Evolutionary conservation across 805 yeast species (phyloP), one percentile per base, ranked within the genome.

Genomic region (Candida maris): DNA sequence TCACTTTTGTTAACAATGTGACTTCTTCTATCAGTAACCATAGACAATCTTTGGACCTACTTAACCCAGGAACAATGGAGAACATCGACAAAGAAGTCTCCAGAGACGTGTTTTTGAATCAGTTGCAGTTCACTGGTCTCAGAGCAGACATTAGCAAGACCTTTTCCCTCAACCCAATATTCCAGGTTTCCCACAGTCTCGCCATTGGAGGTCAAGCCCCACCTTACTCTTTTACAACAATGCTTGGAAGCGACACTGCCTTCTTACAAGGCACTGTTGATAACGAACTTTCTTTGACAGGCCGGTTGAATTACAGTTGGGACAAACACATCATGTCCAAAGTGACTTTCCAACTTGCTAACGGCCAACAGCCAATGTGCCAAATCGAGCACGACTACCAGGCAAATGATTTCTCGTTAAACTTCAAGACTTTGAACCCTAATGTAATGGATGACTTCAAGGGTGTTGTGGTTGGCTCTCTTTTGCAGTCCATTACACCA

Each of bases 371-470:
- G 48, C 71, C 93, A 40, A 87, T 91, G 95, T 74, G 85, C 46
- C 97, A 93, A 70, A 71, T 91, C 52, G 98, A 93, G 73, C 97
- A 93, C 63, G 98, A 93, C 65, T 82, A 78, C 69, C 91, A 84
- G 66, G 96, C 91, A 43, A 65, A 74, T 38, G 98, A 93, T 62
- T 88, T 79, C 61, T 81, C 95, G 34, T 63, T 89, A 59, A 89
- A 89, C 72, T 70, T 93, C 59, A 94, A 93, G 71, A 73, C 94
- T 38, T 74, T 89, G 61, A 93, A 93, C 70, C 97, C 98, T 43
- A 79, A 85, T 30, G 61, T 84, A 50, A 62, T 84, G 35, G 78
- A 79, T 40, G 85, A 85, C 46, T 84, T 88, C 67, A 72, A 86
- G 39, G 98, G 98, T 68, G 95, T 89, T 44, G 83, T 88, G 38